phyloP scores from a whole-genome alignment of 2,329 filamentous ascomycete species.

The Monosporascus ibericus region DNA sequence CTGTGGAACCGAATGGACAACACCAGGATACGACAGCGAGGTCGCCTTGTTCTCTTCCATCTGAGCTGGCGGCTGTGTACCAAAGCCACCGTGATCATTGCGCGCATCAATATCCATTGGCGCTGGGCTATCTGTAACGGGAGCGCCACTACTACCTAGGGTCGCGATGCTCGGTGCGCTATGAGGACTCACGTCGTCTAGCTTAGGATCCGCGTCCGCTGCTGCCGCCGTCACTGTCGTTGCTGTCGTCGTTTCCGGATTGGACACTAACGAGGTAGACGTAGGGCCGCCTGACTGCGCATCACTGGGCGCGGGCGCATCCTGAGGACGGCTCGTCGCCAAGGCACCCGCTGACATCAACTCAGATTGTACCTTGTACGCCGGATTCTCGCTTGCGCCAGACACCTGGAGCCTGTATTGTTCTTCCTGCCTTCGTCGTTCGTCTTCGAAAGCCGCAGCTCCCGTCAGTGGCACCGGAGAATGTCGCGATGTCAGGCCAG shows the following conservation, averaged over 20 bases:
- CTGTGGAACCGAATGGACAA: conserved; percentile 35
- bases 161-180: conserved; percentile 34
- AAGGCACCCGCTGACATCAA: conserved; percentile 47
- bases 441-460: conserved; percentile 48
- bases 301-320: conserved; percentile 32
- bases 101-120: conserved; percentile 50
- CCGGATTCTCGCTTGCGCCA: conserved; percentile 46
- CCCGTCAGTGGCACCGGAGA: conserved; percentile 45
- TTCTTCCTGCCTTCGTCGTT: conserved; percentile 42
- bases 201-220: conserved; percentile 23
- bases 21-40: conserved; percentile 50
- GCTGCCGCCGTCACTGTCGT: conserved; percentile 27
- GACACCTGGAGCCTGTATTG: conserved; percentile 34
- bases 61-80: conserved; percentile 35
- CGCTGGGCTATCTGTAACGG: conserved; percentile 44
- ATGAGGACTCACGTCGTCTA: conserved; percentile 40
- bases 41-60: conserved; percentile 46
- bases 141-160: conserved; percentile 31
- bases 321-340: conserved; percentile 50
- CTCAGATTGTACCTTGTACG: conserved; percentile 46
- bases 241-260: conserved; percentile 4
- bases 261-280: conserved; percentile 6
- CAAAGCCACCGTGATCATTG: conserved; percentile 28
- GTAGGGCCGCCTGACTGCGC: conserved; percentile 13
- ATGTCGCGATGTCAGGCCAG: conserved; percentile 34